Conservation (phyloP, 2,329 filamentous ascomycete genomes). For the Ophiostoma tasmaniense region DNA sequence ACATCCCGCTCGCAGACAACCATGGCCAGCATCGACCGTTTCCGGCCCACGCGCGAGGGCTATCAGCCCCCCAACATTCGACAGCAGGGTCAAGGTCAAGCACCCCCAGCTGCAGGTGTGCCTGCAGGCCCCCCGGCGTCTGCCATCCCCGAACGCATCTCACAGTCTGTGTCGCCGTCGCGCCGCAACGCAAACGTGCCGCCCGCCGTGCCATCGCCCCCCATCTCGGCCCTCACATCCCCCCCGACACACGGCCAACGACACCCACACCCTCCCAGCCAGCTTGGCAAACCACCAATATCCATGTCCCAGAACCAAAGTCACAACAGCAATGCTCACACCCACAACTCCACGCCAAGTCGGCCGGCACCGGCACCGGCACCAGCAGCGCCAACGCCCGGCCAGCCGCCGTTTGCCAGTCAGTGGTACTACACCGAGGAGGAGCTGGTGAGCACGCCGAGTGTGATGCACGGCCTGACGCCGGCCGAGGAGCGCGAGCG, state of each 20-base stretch:
- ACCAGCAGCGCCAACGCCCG: background rate
- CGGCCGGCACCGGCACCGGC: background rate
- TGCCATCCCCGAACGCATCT: constrained; percentile 28
- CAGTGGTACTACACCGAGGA: constrained; percentile 89
- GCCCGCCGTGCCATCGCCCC: constrained; percentile 54
- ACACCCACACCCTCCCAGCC: constrained; percentile 24
- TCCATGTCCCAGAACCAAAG: constrained; percentile 14
- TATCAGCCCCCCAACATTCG: constrained; percentile 46
- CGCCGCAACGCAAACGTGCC: constrained; percentile 51
- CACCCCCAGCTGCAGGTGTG: background rate
- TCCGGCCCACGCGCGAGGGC: constrained; percentile 47
- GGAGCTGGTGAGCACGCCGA: constrained; percentile 75
- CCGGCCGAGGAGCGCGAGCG: constrained; percentile 69
- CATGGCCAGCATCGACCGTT: constrained; percentile 55
- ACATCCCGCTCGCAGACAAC: background rate
- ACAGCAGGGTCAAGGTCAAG: constrained; percentile 24
- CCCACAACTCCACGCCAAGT: background rate
- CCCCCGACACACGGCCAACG: constrained; percentile 34
- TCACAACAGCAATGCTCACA: background rate
- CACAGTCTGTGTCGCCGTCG: constrained; percentile 5
- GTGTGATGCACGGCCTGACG: constrained; percentile 71
- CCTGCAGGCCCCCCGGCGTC: background rate
- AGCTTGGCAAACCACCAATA: constrained; percentile 33
- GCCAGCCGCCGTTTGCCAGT: constrained; percentile 27
- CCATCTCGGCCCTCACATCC: constrained; percentile 46